Percentiles rank a stretch among this genome's conserved stretches.
phyloP scores from a whole-genome alignment of 2,329 filamentous ascomycete species.

The Pezicula rhizophila region DNA sequence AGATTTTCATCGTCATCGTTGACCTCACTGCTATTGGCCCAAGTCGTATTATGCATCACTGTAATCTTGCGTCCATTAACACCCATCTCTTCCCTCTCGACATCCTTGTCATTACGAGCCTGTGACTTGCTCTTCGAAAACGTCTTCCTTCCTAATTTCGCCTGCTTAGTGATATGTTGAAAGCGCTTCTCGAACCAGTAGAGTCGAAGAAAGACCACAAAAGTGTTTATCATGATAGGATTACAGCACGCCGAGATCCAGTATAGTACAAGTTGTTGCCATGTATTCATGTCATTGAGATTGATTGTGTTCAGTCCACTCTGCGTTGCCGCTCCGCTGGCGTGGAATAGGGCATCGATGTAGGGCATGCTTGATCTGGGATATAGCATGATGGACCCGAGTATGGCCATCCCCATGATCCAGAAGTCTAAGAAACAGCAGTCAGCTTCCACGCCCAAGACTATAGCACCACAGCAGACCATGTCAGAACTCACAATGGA shows the following conservation, averaged over 20 bases:
- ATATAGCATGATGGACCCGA: slow-evolving; percentile 75
- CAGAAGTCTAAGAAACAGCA: slow-evolving; percentile 58
- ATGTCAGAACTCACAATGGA: slow-evolving; percentile 57
- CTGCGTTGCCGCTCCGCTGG: slow-evolving; percentile 81
- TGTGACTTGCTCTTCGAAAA: slow-evolving; percentile 47
- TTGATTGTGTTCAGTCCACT: slow-evolving; percentile 83
- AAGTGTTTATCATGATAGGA: slow-evolving; percentile 77
- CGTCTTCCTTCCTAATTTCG: slow-evolving; percentile 60
- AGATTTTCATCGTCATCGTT: slow-evolving; percentile 50
- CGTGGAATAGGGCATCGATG: slow-evolving; percentile 84
- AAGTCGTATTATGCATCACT: slow-evolving; percentile 54
- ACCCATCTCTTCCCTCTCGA: slow-evolving; percentile 41
- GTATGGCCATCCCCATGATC: slow-evolving; percentile 66
- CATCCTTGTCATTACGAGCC: slow-evolving; percentile 35
- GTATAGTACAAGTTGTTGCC: slow-evolving; percentile 69
- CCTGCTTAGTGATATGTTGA: slow-evolving; percentile 72
- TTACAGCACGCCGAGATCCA: slow-evolving; percentile 68
- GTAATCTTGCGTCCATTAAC: slow-evolving; percentile 62
- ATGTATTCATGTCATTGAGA: slow-evolving; percentile 60
- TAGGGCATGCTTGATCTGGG: slow-evolving; percentile 59
- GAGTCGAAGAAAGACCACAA: slow-evolving; percentile 83
- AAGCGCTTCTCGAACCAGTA: slow-evolving; percentile 99
- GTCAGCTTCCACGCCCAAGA: not conserved
- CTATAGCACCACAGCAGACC: too few species aligned
- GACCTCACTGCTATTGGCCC: slow-evolving; percentile 43